A percentile compares a stretch with the other conserved stretches of the same genome.
Conservation (phyloP, 306 rosid species). For the Cucurbita maxima region DNA sequence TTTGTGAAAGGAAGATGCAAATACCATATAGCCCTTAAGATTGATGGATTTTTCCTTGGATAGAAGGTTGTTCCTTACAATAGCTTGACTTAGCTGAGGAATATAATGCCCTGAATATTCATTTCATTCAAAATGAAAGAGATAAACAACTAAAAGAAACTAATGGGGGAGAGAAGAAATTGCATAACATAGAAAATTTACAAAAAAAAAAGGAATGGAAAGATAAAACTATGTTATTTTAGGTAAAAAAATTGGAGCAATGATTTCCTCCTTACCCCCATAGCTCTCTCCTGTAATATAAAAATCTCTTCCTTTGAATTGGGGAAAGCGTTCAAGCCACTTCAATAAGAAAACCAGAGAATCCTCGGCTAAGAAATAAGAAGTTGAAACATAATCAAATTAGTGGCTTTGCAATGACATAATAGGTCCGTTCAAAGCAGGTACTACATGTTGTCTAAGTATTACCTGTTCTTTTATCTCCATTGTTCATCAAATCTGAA, state of each 20-base stretch:
- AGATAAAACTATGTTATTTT: not conserved
- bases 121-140: not conserved
- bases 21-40: conserved; percentile 82
- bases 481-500: conserved; percentile 46
- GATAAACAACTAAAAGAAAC: not conserved
- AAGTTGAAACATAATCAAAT: conserved; percentile 4
- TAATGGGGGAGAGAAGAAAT: not conserved
- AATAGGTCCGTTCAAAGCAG: conserved; percentile 4
- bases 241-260: not conserved
- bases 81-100: conserved; percentile 83
- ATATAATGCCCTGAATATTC: conserved; percentile 59
- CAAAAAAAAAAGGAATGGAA: not conserved
- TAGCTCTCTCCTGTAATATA: conserved; percentile 80
- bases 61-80: conserved; percentile 44
- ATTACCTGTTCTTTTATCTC: conserved; percentile 68
- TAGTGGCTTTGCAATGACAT: not conserved
- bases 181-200: not conserved
- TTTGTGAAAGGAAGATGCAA: not conserved
- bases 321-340: conserved; percentile 81
- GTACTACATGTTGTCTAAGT: not conserved
- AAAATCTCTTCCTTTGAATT: conserved; percentile 47
- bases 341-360: conserved; percentile 45
- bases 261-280: conserved; percentile 38
- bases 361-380: conserved; percentile 47
- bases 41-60: conserved; percentile 33